These are phyloP conservation scores for Coelastrella sp. DNA, from an alignment of 139 green algal species.

Conservation along the genomic window DNA sequence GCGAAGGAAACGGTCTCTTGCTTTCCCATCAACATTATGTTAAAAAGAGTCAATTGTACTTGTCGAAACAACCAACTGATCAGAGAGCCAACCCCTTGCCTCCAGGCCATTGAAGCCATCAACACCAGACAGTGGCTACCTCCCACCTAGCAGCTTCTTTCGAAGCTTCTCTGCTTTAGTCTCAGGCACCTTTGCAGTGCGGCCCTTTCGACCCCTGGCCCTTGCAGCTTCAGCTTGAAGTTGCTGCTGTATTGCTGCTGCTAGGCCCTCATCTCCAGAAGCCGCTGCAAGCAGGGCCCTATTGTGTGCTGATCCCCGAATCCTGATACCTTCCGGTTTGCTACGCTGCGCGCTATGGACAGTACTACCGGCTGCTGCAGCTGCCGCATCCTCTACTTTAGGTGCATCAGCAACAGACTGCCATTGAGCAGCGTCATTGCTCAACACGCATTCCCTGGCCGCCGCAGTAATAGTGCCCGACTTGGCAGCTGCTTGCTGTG, in stretches of 20 bases:
- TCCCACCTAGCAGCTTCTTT: slow-evolving; percentile 22
- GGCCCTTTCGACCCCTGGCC: not conserved
- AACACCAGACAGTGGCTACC: no score
- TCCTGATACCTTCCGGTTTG: not conserved
- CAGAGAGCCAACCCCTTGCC: no score
- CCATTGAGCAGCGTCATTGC: not conserved
- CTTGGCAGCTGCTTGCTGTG: no score
- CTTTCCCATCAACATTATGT: no score
- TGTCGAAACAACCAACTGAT: no score
- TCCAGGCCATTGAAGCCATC: no score
- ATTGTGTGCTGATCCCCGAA: slow-evolving; percentile 30
- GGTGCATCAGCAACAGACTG: not conserved
- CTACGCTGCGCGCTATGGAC: not conserved
- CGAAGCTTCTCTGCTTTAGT: slow-evolving; percentile 26
- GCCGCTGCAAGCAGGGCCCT: slow-evolving; percentile 7
- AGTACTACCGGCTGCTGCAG: not conserved
- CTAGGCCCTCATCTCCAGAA: not conserved
- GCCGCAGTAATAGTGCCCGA: no score
- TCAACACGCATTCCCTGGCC: no score
- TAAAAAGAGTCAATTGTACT: no score
- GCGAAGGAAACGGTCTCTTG: no score
- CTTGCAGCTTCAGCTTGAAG: slow-evolving; percentile 18
- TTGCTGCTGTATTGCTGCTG: slow-evolving; percentile 34
- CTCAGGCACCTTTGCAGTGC: not conserved
- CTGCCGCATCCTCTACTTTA: not conserved